A percentile compares a stretch with the other conserved stretches of the same genome.
These are phyloP conservation scores for Panicum hallii DNA, from an alignment of 202 grass and related monocot species.

Conservation along the genomic window DNA sequence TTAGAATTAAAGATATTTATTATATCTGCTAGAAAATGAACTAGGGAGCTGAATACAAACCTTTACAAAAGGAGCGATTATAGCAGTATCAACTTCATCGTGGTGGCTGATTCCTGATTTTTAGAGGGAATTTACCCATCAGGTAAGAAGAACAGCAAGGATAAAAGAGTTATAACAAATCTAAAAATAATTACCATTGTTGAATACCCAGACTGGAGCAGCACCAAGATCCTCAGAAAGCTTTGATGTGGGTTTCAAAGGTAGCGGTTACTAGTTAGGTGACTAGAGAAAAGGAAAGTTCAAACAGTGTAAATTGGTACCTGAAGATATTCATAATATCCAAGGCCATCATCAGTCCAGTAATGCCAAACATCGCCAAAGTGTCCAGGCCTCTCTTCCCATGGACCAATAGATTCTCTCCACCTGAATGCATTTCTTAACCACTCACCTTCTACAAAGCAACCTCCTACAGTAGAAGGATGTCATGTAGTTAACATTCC, in stretches of 20 bases:
- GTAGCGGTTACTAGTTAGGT: constrained; percentile 44
- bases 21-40: not conserved
- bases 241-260: constrained; percentile 52
- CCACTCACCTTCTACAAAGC: too few relatives aligned
- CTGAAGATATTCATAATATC: too few relatives aligned
- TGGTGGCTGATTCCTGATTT: constrained; percentile 72
- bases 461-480: not conserved
- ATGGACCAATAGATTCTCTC: too few relatives aligned
- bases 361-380: too few relatives aligned
- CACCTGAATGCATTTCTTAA: too few relatives aligned
- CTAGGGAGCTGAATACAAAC: constrained; percentile 37
- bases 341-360: too few relatives aligned
- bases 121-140: constrained; percentile 4
- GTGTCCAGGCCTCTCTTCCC: too few relatives aligned
- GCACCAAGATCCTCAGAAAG: constrained; percentile 86
- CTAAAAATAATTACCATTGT: constrained; percentile 77
- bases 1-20: not conserved
- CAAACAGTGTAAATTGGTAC: too few relatives aligned
- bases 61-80: constrained; percentile 73
- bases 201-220: constrained; percentile 91
- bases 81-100: constrained; percentile 62
- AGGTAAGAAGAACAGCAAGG: constrained; percentile 25
- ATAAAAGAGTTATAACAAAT: not conserved
- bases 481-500: not conserved
- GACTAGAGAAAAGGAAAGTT: constrained; percentile 13